phyloP scores from a whole-genome alignment of 345 rosid genomes.

The Gossypium rotundifolium region DNA sequence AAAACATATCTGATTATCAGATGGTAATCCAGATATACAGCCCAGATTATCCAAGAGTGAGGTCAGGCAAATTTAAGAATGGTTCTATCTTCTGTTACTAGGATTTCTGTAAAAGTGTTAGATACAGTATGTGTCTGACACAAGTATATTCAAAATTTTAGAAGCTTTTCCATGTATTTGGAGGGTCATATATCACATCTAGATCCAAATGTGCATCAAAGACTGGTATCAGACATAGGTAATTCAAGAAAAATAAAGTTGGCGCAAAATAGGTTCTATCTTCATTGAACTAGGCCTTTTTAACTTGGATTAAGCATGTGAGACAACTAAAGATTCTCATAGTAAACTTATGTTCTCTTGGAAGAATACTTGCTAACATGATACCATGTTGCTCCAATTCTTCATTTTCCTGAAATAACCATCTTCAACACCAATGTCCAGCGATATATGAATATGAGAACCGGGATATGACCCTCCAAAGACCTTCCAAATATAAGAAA shows the following conservation, averaged over 20 bases:
- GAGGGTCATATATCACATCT: background rate
- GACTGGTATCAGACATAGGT: background rate
- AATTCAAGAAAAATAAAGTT: background rate
- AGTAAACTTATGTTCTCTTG: background rate
- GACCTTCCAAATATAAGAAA: background rate
- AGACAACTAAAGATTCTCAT: background rate
- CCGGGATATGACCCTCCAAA: background rate
- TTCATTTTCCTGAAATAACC: background rate
- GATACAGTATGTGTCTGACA: background rate
- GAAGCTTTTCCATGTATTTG: background rate
- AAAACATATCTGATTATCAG: constrained; percentile 1
- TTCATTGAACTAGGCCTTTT: background rate
- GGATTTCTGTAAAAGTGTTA: background rate
- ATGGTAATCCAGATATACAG: background rate
- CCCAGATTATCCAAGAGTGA: background rate
- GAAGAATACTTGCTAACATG: background rate
- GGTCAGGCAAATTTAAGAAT: background rate
- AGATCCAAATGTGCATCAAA: background rate
- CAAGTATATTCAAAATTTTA: background rate
- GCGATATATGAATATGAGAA: background rate
- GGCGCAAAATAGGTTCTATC: background rate
- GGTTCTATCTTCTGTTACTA: background rate
- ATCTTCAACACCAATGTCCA: background rate
- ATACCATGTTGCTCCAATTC: background rate
- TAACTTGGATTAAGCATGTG: background rate